A percentile compares a stretch with the other conserved stretches of the same genome.
These are phyloP conservation scores for Rosellinia necatrix DNA, from an alignment of 2,329 filamentous ascomycete species.

Conservation along the genomic window DNA sequence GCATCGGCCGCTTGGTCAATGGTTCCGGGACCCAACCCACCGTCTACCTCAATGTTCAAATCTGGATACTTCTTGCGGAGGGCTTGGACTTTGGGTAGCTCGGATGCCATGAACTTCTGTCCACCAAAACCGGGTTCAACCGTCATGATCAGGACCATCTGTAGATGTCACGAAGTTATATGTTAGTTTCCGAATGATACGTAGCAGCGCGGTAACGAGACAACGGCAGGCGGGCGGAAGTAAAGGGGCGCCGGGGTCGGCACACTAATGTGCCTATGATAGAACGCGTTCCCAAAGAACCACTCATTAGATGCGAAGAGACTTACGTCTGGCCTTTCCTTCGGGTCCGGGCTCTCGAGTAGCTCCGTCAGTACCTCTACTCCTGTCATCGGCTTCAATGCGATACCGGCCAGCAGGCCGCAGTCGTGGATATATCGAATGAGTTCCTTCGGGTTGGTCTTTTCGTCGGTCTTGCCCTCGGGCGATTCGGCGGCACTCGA, in stretches of 20 bases:
- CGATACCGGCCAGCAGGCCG: constrained; percentile 89
- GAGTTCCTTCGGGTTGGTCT: constrained; percentile 82
- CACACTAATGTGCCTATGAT: no score
- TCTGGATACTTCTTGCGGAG: constrained; percentile 85
- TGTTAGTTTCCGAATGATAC: neutral
- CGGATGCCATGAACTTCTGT: constrained; percentile 97
- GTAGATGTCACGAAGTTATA: neutral
- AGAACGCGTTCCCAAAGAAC: no score
- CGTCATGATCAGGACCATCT: constrained; percentile 99
- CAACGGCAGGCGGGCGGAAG: no score
- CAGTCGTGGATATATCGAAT: constrained; percentile 88
- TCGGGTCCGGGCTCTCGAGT: constrained; percentile 71
- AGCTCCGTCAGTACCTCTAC: constrained; percentile 94
- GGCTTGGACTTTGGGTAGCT: constrained; percentile 89
- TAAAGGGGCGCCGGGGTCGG: no score
- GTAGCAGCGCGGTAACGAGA: neutral
- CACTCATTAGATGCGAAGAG: neutral
- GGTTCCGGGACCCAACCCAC: constrained; percentile 83
- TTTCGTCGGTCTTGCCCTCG: constrained; percentile 67
- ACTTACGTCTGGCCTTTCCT: constrained; percentile 86
- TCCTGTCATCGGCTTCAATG: constrained; percentile 89
- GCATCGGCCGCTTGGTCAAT: constrained; percentile 94
- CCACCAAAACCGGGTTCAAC: constrained; percentile 97
- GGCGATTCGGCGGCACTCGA: constrained; percentile 85
- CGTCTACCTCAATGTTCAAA: constrained; percentile 96